Evolutionary conservation across 495 filamentous ascomycete species (phyloP).

Genomic region (Pyrenula aspistea): DNA sequence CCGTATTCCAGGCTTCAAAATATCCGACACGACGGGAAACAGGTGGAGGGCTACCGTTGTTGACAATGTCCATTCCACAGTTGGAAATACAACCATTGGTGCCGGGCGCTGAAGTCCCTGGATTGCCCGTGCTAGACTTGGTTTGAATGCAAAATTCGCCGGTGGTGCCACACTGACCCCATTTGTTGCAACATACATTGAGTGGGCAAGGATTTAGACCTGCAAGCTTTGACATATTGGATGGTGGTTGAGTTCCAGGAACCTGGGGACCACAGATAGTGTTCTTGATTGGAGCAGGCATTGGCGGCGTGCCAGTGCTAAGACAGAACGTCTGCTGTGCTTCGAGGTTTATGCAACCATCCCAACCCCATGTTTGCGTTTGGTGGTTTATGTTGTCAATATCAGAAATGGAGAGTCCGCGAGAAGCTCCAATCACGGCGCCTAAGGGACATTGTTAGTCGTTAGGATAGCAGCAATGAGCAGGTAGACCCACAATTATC

Average conservation of each 20-base stretch:
- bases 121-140: constrained; percentile 14
- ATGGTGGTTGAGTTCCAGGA: constrained; percentile 15
- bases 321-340: constrained; percentile 27
- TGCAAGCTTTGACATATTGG: constrained; percentile 6
- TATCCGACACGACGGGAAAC: constrained; percentile 4
- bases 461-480: neutral
- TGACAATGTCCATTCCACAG: constrained; percentile 29
- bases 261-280: constrained; percentile 34
- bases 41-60: constrained; percentile 5
- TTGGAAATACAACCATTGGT: constrained; percentile 35
- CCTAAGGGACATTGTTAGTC: neutral
- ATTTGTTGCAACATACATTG: constrained; percentile 23
- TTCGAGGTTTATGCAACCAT: constrained; percentile 24
- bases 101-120: constrained; percentile 19
- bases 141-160: constrained; percentile 30
- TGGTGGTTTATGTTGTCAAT: constrained; percentile 18
- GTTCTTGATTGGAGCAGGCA: constrained; percentile 25
- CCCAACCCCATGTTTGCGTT: constrained; percentile 32
- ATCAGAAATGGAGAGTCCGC: constrained; percentile 18
- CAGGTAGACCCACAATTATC: constrained; percentile 15
- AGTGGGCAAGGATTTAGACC: constrained; percentile 18
- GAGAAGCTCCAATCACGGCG: constrained; percentile 10
- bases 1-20: constrained; percentile 8
- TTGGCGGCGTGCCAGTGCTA: constrained; percentile 29
- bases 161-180: constrained; percentile 36